Conservation (phyloP, 345 rosid species). For the Salix arbutifolia region DNA sequence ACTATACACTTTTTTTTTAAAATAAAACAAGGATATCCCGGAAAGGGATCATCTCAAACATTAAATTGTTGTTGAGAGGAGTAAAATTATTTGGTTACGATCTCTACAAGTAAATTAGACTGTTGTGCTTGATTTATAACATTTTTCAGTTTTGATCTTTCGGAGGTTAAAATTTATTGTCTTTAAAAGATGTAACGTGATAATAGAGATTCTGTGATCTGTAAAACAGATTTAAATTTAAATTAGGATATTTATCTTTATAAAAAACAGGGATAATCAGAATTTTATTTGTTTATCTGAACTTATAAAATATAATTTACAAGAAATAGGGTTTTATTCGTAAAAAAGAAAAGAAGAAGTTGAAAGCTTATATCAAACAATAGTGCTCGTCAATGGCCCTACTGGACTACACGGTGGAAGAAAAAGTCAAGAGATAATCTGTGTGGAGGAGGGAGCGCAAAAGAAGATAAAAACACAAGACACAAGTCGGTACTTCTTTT, state of each 20-base stretch:
- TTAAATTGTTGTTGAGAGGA: not conserved
- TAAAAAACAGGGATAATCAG: too few relatives aligned
- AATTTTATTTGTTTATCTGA: too few relatives aligned
- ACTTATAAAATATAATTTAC: too few relatives aligned
- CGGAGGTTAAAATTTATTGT: too few relatives aligned
- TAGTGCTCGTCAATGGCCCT: conserved; percentile 16
- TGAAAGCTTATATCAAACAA: conserved; percentile 1
- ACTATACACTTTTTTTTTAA: not conserved
- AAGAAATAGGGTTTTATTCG: too few relatives aligned
- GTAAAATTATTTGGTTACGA: not conserved
- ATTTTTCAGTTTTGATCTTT: not conserved
- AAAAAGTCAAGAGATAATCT: conserved; percentile 12
- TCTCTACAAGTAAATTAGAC: not conserved
- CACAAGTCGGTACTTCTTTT: conserved; percentile 7
- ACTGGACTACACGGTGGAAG: not conserved
- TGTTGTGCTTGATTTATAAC: not conserved
- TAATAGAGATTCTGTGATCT: too few relatives aligned
- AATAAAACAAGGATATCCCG: not conserved
- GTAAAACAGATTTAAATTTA: too few relatives aligned
- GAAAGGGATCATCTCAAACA: not conserved
- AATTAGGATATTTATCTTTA: too few relatives aligned
- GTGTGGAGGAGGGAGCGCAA: conserved; percentile 19
- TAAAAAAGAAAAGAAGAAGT: too few relatives aligned
- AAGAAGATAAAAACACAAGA: conserved; percentile 21
- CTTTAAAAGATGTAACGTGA: too few relatives aligned